Percentiles rank a stretch among this genome's conserved stretches.
Evolutionary conservation across 2,329 filamentous ascomycete genomes (phyloP).

Genomic region (Monosporascus sp.): DNA sequence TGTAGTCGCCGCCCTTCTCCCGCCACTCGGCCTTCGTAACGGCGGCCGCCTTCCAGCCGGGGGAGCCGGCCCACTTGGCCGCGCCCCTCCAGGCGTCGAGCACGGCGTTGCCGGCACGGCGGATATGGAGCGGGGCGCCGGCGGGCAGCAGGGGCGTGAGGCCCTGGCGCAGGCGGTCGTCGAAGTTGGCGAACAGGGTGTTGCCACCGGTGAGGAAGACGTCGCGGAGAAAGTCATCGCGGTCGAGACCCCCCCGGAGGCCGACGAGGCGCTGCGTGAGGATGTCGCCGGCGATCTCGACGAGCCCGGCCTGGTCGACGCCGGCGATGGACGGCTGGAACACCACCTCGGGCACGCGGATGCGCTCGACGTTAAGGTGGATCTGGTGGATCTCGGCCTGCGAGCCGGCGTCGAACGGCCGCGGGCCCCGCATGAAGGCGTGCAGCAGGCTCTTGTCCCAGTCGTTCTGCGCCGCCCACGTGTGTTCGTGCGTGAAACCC

Average conservation of each 20-base stretch:
- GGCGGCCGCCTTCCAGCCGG: conserved; percentile 57
- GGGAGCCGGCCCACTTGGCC: conserved; percentile 70
- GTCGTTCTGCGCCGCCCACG: conserved; percentile 85
- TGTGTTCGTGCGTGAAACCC: conserved; percentile 86
- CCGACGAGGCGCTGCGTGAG: conserved; percentile 72
- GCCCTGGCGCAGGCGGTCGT: conserved; percentile 71
- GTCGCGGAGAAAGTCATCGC: conserved; percentile 71
- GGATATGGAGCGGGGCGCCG: conserved; percentile 61
- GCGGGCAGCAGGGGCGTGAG: conserved; percentile 68
- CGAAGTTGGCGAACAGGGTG: conserved; percentile 79
- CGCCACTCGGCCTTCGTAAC: conserved; percentile 78
- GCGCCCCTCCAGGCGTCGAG: conserved; percentile 93
- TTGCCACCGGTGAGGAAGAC: conserved; percentile 95
- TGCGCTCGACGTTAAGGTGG: conserved; percentile 94
- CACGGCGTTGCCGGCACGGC: conserved; percentile 69
- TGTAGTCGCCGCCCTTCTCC: conserved; percentile 90
- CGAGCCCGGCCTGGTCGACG: conserved; percentile 85
- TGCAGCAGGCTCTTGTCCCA: conserved; percentile 92
- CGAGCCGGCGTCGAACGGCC: conserved; percentile 75
- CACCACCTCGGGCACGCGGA: conserved; percentile 87
- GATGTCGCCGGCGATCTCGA: conserved; percentile 89
- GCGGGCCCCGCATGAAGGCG: conserved; percentile 82
- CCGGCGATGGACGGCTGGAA: conserved; percentile 92
- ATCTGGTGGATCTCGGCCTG: conserved; percentile 80
- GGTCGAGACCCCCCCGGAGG: conserved; percentile 39